Percentiles rank a stretch among this genome's conserved stretches.
Conservation (phyloP, 192 early-diverging fungal species). For the Coemansia sp. region DNA sequence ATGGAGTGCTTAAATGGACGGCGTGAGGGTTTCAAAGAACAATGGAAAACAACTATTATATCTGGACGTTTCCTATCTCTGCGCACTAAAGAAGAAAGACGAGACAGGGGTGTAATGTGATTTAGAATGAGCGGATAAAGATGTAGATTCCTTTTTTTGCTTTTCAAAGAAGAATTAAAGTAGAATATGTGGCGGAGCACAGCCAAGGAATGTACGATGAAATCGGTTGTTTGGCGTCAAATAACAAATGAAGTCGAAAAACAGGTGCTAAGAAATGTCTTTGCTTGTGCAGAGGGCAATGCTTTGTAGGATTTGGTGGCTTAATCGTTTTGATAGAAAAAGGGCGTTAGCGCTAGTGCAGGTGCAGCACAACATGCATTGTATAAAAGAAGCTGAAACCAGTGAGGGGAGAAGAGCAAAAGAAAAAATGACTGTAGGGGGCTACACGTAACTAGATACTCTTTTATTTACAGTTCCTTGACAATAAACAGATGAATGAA, state of each 20-base stretch:
- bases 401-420: not conserved
- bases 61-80: not conserved
- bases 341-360: slow-evolving; percentile 5
- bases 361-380: slow-evolving; percentile 4
- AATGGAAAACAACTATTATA: slow-evolving; percentile 3
- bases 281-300: not conserved
- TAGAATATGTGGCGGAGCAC: not conserved
- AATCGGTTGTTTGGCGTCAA: slow-evolving; percentile 3
- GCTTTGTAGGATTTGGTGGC: slow-evolving; percentile 8
- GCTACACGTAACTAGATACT: not conserved
- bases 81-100: not conserved
- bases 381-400: not conserved
- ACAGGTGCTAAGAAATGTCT: not conserved
- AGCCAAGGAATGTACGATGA: slow-evolving; percentile 3
- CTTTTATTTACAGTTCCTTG: not conserved
- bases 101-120: not conserved
- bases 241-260: not conserved
- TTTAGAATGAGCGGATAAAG: not conserved
- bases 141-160: not conserved
- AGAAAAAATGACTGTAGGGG: not conserved
- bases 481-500: not conserved
- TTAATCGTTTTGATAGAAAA: not conserved
- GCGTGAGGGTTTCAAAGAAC: not conserved
- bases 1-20: not conserved
- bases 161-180: not conserved